Evolutionary conservation across 2,329 filamentous ascomycete species (phyloP).

Genomic region (Aspergillus udagawae): DNA sequence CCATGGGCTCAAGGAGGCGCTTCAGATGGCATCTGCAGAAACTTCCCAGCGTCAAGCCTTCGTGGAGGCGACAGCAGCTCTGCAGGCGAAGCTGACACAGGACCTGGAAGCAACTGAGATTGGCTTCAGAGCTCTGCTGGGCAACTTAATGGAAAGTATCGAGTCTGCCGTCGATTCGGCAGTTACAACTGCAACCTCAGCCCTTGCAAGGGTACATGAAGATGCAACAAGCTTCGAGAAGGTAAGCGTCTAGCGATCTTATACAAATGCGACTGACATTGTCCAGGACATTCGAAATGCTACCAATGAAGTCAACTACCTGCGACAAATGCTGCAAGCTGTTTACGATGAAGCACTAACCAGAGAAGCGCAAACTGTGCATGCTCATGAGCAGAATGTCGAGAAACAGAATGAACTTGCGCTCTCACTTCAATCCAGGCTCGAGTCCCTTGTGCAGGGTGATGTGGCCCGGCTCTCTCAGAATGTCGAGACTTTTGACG

Average conservation of each 20-base stretch:
- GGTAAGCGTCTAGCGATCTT: slow-evolving; percentile 11
- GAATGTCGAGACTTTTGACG: slow-evolving; percentile 28
- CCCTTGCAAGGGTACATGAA: slow-evolving; percentile 16
- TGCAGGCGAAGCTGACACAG: slow-evolving; percentile 26
- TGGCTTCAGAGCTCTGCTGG: slow-evolving; percentile 20
- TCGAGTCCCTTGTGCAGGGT: slow-evolving; percentile 29
- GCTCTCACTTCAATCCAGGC: slow-evolving; percentile 26
- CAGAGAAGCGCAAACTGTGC: slow-evolving; percentile 24
- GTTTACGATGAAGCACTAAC: slow-evolving; percentile 26
- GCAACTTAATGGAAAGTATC: slow-evolving; percentile 22
- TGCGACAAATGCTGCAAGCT: slow-evolving; percentile 23
- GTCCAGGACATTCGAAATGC: slow-evolving; percentile 29
- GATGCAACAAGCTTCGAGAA: slow-evolving; percentile 16
- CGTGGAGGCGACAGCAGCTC: slow-evolving; percentile 22
- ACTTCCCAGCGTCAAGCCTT: slow-evolving; percentile 32
- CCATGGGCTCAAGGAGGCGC: slow-evolving; percentile 30
- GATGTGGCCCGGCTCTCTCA: slow-evolving; percentile 27
- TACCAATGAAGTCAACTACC: slow-evolving; percentile 17
- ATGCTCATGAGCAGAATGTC: slow-evolving; percentile 24
- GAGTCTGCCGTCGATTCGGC: slow-evolving; percentile 21
- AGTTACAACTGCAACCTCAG: slow-evolving; percentile 15
- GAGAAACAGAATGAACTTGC: slow-evolving; percentile 26
- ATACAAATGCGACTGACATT: background rate
- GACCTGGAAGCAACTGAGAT: slow-evolving; percentile 32
- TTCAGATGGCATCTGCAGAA: slow-evolving; percentile 28